A percentile compares a stretch with the other conserved stretches of the same genome.
phyloP scores from a whole-genome alignment of 2,329 filamentous ascomycete species.

The Neofusicoccum laricinum region DNA sequence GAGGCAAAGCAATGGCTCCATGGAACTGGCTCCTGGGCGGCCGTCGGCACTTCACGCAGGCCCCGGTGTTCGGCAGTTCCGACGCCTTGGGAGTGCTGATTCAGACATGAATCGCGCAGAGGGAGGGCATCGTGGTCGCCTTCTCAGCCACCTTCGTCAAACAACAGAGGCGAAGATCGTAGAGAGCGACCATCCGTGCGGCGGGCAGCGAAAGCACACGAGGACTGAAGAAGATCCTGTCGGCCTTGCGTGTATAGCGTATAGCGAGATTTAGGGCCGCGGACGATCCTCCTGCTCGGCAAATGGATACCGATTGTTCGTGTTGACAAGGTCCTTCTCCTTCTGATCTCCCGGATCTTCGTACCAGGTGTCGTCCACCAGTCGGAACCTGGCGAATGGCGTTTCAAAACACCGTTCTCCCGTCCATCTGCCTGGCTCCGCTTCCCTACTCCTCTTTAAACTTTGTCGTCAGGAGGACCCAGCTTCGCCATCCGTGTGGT shows the following conservation, averaged over 20 bases:
- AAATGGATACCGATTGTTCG: not conserved
- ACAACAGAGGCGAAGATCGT: not conserved
- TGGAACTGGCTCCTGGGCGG: too few species aligned
- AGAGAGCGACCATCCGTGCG: not conserved
- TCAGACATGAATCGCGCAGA: not conserved
- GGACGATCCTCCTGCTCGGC: conserved; percentile 4
- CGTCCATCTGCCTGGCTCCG: not conserved
- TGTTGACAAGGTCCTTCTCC: not conserved
- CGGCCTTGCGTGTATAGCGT: not conserved
- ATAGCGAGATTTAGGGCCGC: not conserved
- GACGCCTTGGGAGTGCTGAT: not conserved
- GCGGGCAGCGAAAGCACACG: not conserved
- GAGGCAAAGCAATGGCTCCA: too few species aligned
- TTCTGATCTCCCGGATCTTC: not conserved
- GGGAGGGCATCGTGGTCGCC: not conserved
- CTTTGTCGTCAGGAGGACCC: not conserved
- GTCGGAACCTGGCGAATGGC: not conserved
- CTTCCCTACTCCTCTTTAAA: not conserved
- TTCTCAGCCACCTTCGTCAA: not conserved
- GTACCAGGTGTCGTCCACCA: not conserved
- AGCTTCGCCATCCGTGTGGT: not conserved
- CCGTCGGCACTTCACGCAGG: too few species aligned
- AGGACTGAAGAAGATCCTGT: not conserved
- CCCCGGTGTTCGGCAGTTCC: not conserved
- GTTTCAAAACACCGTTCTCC: not conserved